A percentile compares a stretch with the other conserved stretches of the same genome.
Conservation (phyloP, 805 yeast species). For the Ogataea naganishii region DNA sequence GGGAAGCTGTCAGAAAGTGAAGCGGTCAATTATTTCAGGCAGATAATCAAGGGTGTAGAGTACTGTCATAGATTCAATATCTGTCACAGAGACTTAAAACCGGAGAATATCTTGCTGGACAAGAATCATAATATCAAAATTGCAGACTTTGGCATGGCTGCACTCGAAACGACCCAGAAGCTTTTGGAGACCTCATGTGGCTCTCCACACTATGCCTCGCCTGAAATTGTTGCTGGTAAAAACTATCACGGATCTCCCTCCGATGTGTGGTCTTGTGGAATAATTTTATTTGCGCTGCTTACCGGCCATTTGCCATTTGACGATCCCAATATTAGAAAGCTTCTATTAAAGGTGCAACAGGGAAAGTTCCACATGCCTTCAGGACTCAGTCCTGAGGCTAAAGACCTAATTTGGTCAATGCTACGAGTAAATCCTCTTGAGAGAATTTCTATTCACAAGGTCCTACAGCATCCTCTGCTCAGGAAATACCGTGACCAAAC, state of each 20-base stretch:
- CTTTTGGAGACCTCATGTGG: constrained; percentile 78
- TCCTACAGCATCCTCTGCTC: constrained; percentile 51
- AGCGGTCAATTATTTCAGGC: constrained; percentile 70
- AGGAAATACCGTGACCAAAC: constrained; percentile 35
- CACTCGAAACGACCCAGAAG: constrained; percentile 63
- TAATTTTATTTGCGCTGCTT: constrained; percentile 65
- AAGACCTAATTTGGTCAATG: constrained; percentile 56
- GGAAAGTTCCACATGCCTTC: constrained; percentile 70
- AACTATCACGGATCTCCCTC: constrained; percentile 79
- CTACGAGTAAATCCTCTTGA: constrained; percentile 61
- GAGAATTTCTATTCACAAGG: constrained; percentile 61
- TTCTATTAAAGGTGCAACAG: constrained; percentile 66
- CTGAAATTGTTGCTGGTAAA: constrained; percentile 74
- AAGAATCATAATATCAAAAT: constrained; percentile 58
- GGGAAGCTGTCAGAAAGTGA: constrained; percentile 68
- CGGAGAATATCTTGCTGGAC: constrained; percentile 69
- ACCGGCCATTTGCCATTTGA: constrained; percentile 82
- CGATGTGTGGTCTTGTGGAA: constrained; percentile 87
- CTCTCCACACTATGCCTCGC: constrained; percentile 84
- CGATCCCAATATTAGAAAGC: constrained; percentile 67
- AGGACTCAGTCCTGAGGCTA: constrained; percentile 55
- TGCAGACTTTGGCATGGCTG: constrained; percentile 90
- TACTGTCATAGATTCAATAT: constrained; percentile 77
- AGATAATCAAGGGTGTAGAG: constrained; percentile 69
- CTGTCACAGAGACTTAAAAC: constrained; percentile 76